Percentiles rank a stretch among this genome's conserved stretches.
These are phyloP conservation scores for Whalleya microplaca DNA, from an alignment of 2,329 filamentous ascomycete species.

Conservation along the genomic window DNA sequence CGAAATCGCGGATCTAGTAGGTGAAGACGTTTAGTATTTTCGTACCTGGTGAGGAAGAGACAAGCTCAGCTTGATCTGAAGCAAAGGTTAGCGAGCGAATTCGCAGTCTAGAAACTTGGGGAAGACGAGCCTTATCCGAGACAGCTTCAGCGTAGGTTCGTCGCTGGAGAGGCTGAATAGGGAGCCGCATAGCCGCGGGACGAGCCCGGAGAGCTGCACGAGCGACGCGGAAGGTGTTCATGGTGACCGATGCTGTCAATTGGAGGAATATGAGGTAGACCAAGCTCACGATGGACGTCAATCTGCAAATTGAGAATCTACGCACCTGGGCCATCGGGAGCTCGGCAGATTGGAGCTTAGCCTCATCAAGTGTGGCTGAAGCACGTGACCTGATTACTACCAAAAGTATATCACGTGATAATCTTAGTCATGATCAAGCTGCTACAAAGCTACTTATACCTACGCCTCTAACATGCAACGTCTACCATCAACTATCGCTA, in stretches of 20 bases:
- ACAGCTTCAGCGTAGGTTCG: constrained; percentile 90
- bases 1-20: constrained; percentile 4
- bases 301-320: constrained; percentile 48
- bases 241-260: constrained; percentile 62
- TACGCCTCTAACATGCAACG: not conserved
- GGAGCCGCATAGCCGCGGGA: constrained; percentile 74
- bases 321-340: constrained; percentile 27
- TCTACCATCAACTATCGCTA: not conserved
- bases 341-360: constrained; percentile 32
- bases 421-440: not conserved
- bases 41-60: constrained; percentile 98
- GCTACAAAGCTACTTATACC: too few relatives aligned
- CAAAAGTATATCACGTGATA: constrained; percentile 8
- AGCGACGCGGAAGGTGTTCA: constrained; percentile 95
- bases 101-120: constrained; percentile 7
- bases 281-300: constrained; percentile 46
- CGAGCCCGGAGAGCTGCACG: constrained; percentile 85
- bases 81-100: constrained; percentile 35
- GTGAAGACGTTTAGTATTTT: constrained; percentile 17
- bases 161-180: constrained; percentile 79
- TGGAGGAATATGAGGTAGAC: constrained; percentile 50
- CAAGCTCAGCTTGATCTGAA: constrained; percentile 93
- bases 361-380: constrained; percentile 44
- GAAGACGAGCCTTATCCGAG: constrained; percentile 71
- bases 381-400: constrained; percentile 38